These are phyloP conservation scores for Magnolia sinica DNA, from an alignment of 164 flowering plant genomes.

Conservation along the genomic window DNA sequence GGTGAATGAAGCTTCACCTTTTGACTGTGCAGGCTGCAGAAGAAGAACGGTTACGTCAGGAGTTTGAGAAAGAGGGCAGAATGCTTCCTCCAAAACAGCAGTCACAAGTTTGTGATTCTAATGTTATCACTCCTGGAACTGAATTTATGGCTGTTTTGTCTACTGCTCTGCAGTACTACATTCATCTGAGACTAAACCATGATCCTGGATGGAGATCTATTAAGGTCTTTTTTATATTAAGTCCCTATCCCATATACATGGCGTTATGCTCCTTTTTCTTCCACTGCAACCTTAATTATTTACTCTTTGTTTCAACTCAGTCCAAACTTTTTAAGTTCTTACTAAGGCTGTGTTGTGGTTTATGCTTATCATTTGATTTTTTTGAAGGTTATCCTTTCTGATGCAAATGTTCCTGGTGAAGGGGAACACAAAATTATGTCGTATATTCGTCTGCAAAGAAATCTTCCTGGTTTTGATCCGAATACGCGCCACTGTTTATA, in stretches of 20 bases:
- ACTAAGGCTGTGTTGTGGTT: neutral
- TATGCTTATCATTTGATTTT: conserved; percentile 3
- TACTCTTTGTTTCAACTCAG: neutral
- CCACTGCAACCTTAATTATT: neutral
- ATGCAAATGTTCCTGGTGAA: conserved; percentile 99
- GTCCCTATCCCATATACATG: neutral
- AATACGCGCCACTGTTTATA: conserved; percentile 97
- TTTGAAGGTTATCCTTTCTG: conserved; percentile 91
- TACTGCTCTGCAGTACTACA: conserved; percentile 79
- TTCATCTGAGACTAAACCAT: conserved; percentile 79
- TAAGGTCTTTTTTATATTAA: conserved; percentile 47
- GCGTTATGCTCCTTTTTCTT: neutral
- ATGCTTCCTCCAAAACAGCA: conserved; percentile 80
- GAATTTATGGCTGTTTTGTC: conserved; percentile 89
- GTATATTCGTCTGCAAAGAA: conserved; percentile 89
- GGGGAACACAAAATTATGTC: conserved; percentile 99
- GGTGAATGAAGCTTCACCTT: neutral
- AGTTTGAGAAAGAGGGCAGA: conserved; percentile 92
- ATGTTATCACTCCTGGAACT: conserved; percentile 97
- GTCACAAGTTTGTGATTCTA: conserved; percentile 86
- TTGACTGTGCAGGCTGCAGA: conserved; percentile 70
- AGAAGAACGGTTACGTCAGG: conserved; percentile 72
- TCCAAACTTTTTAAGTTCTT: neutral
- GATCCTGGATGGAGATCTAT: conserved; percentile 90
- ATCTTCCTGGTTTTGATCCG: conserved; percentile 91